Evolutionary conservation across 331 rosid species (phyloP).

Genomic region (Pyracantha coccinea): DNA sequence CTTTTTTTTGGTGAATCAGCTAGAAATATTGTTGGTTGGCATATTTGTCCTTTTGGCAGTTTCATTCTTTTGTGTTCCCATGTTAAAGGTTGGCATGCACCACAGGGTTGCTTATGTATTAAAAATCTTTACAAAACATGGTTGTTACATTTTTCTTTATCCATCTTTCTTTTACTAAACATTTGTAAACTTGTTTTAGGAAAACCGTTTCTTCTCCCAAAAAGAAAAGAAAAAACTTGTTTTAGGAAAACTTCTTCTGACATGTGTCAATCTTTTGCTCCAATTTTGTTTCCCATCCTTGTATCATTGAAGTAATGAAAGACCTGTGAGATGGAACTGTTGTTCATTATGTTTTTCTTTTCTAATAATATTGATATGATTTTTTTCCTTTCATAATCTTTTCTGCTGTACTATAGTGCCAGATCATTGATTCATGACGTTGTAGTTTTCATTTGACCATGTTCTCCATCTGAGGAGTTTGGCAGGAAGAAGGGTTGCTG

Average conservation of each 20-base stretch:
- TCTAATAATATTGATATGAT: background rate
- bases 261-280: background rate
- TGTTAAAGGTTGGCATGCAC: background rate
- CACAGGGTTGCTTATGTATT: background rate
- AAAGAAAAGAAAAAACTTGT: background rate
- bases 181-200: background rate
- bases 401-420: background rate
- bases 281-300: background rate
- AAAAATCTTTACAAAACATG: background rate
- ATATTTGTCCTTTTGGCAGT: background rate
- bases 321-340: background rate
- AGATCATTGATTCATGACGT: background rate
- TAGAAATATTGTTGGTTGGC: background rate
- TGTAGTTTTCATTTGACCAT: slow-evolving; percentile 20
- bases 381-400: background rate
- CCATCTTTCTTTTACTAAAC: background rate
- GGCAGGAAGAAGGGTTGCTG: slow-evolving; percentile 68
- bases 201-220: background rate
- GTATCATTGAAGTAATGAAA: background rate
- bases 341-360: background rate
- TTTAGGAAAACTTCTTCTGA: background rate
- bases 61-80: background rate
- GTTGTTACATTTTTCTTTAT: background rate
- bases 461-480: slow-evolving; percentile 22
- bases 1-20: background rate